Evolutionary conservation across 2,329 filamentous ascomycete species (phyloP).

Genomic region (Claviceps digitariae): DNA sequence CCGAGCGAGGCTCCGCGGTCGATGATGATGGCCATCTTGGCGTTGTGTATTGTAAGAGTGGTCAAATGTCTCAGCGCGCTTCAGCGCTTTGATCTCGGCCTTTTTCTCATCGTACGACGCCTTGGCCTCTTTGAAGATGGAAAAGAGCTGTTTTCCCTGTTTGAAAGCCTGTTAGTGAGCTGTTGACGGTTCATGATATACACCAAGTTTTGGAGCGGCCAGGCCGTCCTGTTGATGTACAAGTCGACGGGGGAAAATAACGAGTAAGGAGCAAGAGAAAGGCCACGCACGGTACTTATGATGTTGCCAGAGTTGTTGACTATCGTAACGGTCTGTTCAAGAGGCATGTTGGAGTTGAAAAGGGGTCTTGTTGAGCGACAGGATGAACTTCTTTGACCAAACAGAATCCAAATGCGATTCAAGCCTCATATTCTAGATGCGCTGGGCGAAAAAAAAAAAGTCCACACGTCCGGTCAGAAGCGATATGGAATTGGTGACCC

Average conservation of each 20-base stretch:
- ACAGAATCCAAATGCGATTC: background rate
- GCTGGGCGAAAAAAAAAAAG: background rate
- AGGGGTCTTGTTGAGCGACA: background rate
- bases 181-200: background rate
- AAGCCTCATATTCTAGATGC: background rate
- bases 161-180: background rate
- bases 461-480: no score
- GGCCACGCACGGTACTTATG: slow-evolving; percentile 61
- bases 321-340: slow-evolving; percentile 67
- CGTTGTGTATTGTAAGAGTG: slow-evolving; percentile 10
- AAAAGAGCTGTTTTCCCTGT: slow-evolving; percentile 79
- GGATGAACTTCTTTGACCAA: background rate
- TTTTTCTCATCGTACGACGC: slow-evolving; percentile 80
- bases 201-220: no score
- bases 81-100: slow-evolving; percentile 56
- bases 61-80: slow-evolving; percentile 48
- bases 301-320: slow-evolving; percentile 86
- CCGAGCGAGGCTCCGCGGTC: slow-evolving; percentile 1
- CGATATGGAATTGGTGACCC: no score
- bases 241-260: background rate
- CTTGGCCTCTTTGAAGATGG: slow-evolving; percentile 85
- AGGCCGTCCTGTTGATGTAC: no score
- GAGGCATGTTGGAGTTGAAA: slow-evolving; percentile 20
- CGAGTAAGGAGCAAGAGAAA: background rate
- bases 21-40: background rate